Percentiles rank a stretch among this genome's conserved stretches.
phyloP scores from a whole-genome alignment of 306 rosid species.

The Casuarina equisetifolia region DNA sequence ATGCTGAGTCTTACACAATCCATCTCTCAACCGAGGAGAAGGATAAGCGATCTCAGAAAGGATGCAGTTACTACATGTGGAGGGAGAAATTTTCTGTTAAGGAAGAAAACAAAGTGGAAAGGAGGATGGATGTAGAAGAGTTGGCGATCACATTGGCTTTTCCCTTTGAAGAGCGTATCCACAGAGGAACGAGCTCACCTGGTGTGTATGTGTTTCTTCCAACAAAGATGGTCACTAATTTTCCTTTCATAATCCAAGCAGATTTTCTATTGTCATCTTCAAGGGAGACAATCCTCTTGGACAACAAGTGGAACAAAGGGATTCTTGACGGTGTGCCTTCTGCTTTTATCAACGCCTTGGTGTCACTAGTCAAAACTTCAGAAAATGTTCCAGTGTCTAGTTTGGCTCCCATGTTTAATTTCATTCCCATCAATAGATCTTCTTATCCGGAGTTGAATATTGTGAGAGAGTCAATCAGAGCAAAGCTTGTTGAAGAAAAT shows the following conservation, averaged over 20 bases:
- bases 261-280: constrained; percentile 78
- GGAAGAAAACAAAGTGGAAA: constrained; percentile 46
- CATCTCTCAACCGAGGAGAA: constrained; percentile 48
- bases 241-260: constrained; percentile 78
- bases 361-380: constrained; percentile 36
- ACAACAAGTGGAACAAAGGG: constrained; percentile 74
- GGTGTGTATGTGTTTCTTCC: constrained; percentile 79
- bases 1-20: constrained; percentile 69
- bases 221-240: constrained; percentile 67
- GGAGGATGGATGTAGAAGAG: constrained; percentile 19
- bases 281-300: constrained; percentile 66
- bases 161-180: constrained; percentile 52
- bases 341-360: constrained; percentile 64
- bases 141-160: constrained; percentile 62
- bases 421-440: constrained; percentile 50
- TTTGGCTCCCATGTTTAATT: constrained; percentile 46
- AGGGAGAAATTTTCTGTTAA: constrained; percentile 60
- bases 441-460: constrained; percentile 39
- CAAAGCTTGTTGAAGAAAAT: constrained; percentile 35
- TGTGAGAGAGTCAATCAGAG: constrained; percentile 52
- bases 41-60: constrained; percentile 11
- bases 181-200: constrained; percentile 40
- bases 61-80: constrained; percentile 70
- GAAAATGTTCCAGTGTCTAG: constrained; percentile 44
- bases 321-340: constrained; percentile 61